These are phyloP conservation scores for Agrocybe pediades DNA, from an alignment of 768 basidiomycete species.

Conservation along the genomic window DNA sequence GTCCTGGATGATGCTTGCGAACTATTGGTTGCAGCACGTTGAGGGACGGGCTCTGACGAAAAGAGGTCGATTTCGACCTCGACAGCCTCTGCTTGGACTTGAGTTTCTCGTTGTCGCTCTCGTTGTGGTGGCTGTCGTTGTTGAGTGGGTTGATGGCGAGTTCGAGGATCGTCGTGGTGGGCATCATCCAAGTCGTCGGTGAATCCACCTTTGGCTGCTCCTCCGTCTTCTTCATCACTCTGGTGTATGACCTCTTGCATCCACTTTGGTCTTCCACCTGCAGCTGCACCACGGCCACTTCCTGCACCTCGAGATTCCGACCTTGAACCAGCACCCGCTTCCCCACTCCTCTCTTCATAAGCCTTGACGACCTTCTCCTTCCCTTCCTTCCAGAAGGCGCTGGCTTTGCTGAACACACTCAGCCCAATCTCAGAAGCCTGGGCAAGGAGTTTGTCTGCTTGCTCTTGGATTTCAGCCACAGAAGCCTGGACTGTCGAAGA, in stretches of 20 bases:
- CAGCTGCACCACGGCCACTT: constrained; percentile 13
- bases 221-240: too few relatives aligned
- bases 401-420: constrained; percentile 81
- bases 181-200: too few relatives aligned
- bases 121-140: too few relatives aligned
- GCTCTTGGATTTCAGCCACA: constrained; percentile 53
- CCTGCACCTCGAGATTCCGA: constrained; percentile 19
- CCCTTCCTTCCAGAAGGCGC: constrained; percentile 82
- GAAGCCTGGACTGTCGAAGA: too few relatives aligned
- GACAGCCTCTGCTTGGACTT: constrained; percentile 3
- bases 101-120: not conserved
- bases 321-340: constrained; percentile 5
- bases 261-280: constrained; percentile 51
- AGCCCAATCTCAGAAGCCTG: constrained; percentile 88
- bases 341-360: constrained; percentile 72
- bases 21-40: too few relatives aligned
- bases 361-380: constrained; percentile 78
- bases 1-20: constrained; percentile 26
- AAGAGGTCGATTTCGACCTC: constrained; percentile 29
- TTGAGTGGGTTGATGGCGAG: too few relatives aligned
- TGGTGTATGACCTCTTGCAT: constrained; percentile 61
- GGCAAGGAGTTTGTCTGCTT: constrained; percentile 77
- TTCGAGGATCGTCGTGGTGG: too few relatives aligned
- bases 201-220: too few relatives aligned
- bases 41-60: constrained; percentile 14